Evolutionary conservation across 163 green algal species (phyloP), one percentile per base, ranked within the genome.

Genomic region (Chloromonas sp.): DNA sequence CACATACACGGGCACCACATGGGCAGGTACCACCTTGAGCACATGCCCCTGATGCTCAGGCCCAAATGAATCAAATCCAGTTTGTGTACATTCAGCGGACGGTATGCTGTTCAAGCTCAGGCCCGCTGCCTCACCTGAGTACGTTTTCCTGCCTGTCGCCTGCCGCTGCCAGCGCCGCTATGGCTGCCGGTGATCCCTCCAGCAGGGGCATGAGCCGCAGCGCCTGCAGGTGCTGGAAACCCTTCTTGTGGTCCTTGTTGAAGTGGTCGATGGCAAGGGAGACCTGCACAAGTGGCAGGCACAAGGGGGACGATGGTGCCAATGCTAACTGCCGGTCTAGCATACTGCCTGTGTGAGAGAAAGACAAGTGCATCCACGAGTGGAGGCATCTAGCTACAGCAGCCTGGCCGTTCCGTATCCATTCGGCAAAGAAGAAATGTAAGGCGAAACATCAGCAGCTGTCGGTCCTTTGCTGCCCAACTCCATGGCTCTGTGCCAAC

Each of bases 191-290:
- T 59, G 74, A 84, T n/a, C 84, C 84, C 59, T 60, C 84, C 0
- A 87, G 80, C 36, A 84, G 58, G 1, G 88, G 88, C 70, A 91
- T 87, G 70, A 91, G 84, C 82, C 85, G 84, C 15, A 89, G 60
- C 14, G 89, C 87, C 91, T 95, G 92, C 79, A 93, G 85, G 60
- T 87, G 89, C 86, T 96, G 88, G 82, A 98, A 95, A 2, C 95
- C 95, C 89, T 98, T 98, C 84, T 98, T 98, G 70, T 91, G 89
- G 87, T 99, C 94, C 15, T 94, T 92, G 87, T 99, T 99, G 92
- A 98, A 99, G 86, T 98, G 96, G 81, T 99, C 96, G 15, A 94
- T 95, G 0, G 95, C 96, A 0, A 97, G 85, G 1, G 91, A 85
- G 81, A 84, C 59, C 71, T 81, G 84, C 82, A 85, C 14, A 60